Evolutionary conservation across 2,329 filamentous ascomycete genomes (phyloP).

Genomic region (Clarireedia paspali): DNA sequence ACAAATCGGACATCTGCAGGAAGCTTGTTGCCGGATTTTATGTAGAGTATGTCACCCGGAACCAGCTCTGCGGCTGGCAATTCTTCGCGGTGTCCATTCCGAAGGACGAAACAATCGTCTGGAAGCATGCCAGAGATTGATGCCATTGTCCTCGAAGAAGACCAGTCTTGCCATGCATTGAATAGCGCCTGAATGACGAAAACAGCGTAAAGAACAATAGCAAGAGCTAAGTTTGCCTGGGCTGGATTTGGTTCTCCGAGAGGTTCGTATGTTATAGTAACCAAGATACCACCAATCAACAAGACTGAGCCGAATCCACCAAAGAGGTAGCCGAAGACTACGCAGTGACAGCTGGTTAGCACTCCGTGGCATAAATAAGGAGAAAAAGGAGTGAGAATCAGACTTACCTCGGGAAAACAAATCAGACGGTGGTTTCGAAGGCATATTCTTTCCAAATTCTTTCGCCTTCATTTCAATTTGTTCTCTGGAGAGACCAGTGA

Average conservation of each 20-base stretch:
- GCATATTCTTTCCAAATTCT: slow-evolving; percentile 59
- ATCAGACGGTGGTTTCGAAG: slow-evolving; percentile 55
- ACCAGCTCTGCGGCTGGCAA: slow-evolving; percentile 53
- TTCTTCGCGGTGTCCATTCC: slow-evolving; percentile 44
- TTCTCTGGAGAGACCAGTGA: slow-evolving; percentile 49
- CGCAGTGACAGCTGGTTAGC: background rate
- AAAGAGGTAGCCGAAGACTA: slow-evolving; percentile 61
- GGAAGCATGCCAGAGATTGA: slow-evolving; percentile 73
- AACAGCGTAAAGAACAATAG: slow-evolving; percentile 62
- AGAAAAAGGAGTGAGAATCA: background rate
- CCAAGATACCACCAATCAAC: slow-evolving; percentile 57
- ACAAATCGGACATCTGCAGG: slow-evolving; percentile 66
- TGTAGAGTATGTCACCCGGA: slow-evolving; percentile 59
- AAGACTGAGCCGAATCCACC: slow-evolving; percentile 68
- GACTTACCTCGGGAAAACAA: slow-evolving; percentile 37
- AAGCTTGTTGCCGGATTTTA: slow-evolving; percentile 65
- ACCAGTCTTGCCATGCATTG: slow-evolving; percentile 66
- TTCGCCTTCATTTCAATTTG: slow-evolving; percentile 45
- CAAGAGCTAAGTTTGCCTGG: slow-evolving; percentile 61
- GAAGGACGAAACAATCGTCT: slow-evolving; percentile 56
- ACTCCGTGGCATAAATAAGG: background rate
- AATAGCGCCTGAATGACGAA: slow-evolving; percentile 63
- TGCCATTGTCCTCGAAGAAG: slow-evolving; percentile 65
- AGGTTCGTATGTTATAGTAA: slow-evolving; percentile 69
- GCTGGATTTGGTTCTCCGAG: slow-evolving; percentile 58